A percentile compares a stretch with the other conserved stretches of the same genome.
These are phyloP conservation scores for Schizophyllum amplum DNA, from an alignment of 1,284 basidiomycete species.

Conservation along the genomic window DNA sequence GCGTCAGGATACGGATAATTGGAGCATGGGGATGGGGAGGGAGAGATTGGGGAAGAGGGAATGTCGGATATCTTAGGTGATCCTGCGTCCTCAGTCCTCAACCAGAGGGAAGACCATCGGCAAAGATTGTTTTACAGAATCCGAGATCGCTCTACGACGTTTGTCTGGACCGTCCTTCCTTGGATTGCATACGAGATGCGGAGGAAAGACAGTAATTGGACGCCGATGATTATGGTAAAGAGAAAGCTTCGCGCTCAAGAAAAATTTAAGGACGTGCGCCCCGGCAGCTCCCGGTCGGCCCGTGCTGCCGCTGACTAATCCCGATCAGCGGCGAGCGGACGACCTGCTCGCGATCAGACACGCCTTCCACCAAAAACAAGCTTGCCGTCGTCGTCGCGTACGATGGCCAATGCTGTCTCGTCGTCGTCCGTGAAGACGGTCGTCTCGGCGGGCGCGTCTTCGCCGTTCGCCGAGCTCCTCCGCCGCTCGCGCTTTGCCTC, in stretches of 20 bases:
- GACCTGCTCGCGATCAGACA: background rate
- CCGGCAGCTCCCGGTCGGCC: background rate
- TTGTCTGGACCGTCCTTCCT: conserved; percentile 82
- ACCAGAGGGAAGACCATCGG: conserved; percentile 82
- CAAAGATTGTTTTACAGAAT: conserved; percentile 85
- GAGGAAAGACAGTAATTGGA: conserved; percentile 75
- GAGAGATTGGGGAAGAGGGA: conserved; percentile 6
- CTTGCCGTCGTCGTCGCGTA: conserved; percentile 12
- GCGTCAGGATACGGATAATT: background rate
- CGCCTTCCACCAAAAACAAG: background rate
- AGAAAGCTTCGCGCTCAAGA: background rate
- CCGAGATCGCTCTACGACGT: conserved; percentile 58
- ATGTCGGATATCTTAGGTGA: conserved; percentile 76
- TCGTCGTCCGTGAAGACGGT: conserved; percentile 21
- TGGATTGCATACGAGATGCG: conserved; percentile 27
- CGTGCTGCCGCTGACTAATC: background rate
- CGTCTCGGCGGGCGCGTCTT: conserved; percentile 21
- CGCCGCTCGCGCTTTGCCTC: conserved; percentile 71
- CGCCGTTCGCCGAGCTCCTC: conserved; percentile 64
- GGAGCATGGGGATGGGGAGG: background rate
- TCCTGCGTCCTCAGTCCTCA: conserved; percentile 81
- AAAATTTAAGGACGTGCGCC: background rate
- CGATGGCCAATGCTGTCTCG: conserved; percentile 22
- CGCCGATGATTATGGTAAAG: conserved; percentile 27
- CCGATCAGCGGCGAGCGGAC: background rate